These are phyloP conservation scores for Pseudogymnoascus sp. DNA, from an alignment of 2,329 filamentous ascomycete species.

Conservation along the genomic window DNA sequence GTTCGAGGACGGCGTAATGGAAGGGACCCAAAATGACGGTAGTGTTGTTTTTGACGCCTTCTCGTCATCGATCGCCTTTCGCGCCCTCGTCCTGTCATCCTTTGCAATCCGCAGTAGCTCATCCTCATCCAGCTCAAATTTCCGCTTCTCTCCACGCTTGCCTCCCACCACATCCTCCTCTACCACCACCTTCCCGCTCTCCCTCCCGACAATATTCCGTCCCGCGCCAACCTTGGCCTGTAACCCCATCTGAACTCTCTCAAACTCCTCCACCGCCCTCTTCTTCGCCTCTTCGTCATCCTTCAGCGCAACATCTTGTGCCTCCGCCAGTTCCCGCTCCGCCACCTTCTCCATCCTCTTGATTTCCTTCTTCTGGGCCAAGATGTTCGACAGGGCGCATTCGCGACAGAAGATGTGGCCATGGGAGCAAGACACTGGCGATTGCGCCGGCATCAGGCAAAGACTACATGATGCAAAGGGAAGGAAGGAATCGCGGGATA, in stretches of 20 bases:
- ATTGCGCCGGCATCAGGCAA: slow-evolving; percentile 71
- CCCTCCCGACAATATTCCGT: slow-evolving; percentile 32
- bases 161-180: slow-evolving; percentile 28
- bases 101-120: slow-evolving; percentile 63
- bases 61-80: slow-evolving; percentile 63
- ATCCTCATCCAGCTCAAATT: slow-evolving; percentile 71
- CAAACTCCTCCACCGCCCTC: slow-evolving; percentile 72
- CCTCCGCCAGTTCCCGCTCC: slow-evolving; percentile 53
- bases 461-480: slow-evolving; percentile 83
- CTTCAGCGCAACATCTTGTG: slow-evolving; percentile 48
- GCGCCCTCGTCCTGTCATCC: slow-evolving; percentile 62
- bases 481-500: slow-evolving; percentile 84
- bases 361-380: slow-evolving; percentile 85
- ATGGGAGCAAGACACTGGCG: slow-evolving; percentile 73
- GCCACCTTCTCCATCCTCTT: slow-evolving; percentile 65
- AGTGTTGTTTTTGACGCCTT: slow-evolving; percentile 61
- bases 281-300: slow-evolving; percentile 62
- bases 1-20: slow-evolving; percentile 63
- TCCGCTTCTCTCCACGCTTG: slow-evolving; percentile 52
- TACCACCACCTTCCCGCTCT: slow-evolving; percentile 36
- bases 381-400: slow-evolving; percentile 84
- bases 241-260: slow-evolving; percentile 68
- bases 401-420: slow-evolving; percentile 94
- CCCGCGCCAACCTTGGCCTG: slow-evolving; percentile 31
- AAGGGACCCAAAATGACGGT: slow-evolving; percentile 90